Evolutionary conservation across 768 basidiomycete species (phyloP), one percentile per base, ranked within the genome.

Genomic region (Lentinula raphanica): DNA sequence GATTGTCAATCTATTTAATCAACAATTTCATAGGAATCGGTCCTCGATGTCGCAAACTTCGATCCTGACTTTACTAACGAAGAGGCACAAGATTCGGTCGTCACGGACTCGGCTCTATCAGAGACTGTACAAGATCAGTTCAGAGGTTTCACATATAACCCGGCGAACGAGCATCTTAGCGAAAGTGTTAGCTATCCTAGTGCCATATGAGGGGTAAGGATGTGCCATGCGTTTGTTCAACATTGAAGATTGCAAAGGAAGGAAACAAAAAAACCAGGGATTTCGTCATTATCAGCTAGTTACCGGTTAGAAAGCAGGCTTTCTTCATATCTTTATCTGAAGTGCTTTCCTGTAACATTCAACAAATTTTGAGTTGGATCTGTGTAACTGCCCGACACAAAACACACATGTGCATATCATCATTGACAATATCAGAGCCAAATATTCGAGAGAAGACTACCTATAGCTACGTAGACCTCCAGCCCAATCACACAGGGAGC

Each of bases 41-140:
- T 94, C 1, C 83, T 97, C 45, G 95, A 97, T 69, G 94, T 95
- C 21, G 92, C 88, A 58, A 94, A 98, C 78, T 98, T 99, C 74
- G 97, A 98, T 71, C 83, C 93, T 25, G 96, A 98, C 71, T 99
- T 99, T 69, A 98, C 95, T 28, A 91, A 88, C 60, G 96, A 99
- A 70, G 88, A 92, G 58, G 90, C 95, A 2, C 86, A 92, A 65
- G 96, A 99, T 72, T 95, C 93, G 1, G 94, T 98, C 56, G 96
- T 99, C 38, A 92, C 91, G 62, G 93, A 94, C 66, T 94, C 92
- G 3, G 87, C 84, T 27, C 76, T 99, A 36, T 94, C 92, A 15
- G 91, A 97, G 77, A 98, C 95, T 0, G 94, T 99, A 1, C 96
- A 99, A 70, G 93, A 94, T 66, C 93, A 95, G 70, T 98, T 98